Percentiles rank a stretch among this genome's conserved stretches.
Conservation (phyloP, 2,329 filamentous ascomycete species). For the Teratosphaeria gauchensis region DNA sequence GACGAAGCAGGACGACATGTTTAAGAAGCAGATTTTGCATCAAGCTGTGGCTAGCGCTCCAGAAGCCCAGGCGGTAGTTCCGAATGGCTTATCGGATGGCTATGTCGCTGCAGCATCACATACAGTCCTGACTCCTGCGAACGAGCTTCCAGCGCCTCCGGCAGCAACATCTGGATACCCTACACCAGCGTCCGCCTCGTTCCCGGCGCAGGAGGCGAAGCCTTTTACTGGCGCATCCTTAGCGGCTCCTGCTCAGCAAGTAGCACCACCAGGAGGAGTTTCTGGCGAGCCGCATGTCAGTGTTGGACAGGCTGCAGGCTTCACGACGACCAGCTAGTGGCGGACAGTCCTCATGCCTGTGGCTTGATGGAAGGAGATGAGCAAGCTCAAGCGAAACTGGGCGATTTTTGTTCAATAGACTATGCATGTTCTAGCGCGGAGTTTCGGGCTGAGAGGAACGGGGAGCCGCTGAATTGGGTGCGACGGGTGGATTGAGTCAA, state of each 20-base stretch:
- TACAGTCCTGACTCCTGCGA: not conserved
- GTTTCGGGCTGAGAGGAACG: not conserved
- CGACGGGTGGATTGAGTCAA: not conserved
- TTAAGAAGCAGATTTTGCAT: not conserved
- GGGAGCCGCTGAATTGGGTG: not conserved
- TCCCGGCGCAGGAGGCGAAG: slow-evolving; percentile 1
- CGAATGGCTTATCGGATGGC: slow-evolving; percentile 1
- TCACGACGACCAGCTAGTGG: not conserved
- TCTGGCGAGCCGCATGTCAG: not conserved
- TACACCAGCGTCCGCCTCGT: slow-evolving; percentile 6
- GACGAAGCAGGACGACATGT: not conserved
- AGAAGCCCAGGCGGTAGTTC: not conserved
- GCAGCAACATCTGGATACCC: slow-evolving; percentile 5
- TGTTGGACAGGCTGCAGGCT: not conserved
- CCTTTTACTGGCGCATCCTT: not conserved
- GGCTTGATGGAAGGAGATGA: not conserved
- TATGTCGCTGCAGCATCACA: not conserved
- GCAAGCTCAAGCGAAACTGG: not conserved
- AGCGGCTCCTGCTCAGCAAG: not conserved
- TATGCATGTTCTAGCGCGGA: not conserved
- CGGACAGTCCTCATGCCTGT: not conserved
- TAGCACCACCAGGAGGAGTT: not conserved
- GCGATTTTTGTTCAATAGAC: not conserved
- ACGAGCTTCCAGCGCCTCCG: slow-evolving; percentile 1
- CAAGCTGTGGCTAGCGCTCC: not conserved